Evolutionary conservation across 2,329 filamentous ascomycete species (phyloP), one percentile per base, ranked within the genome.

Genomic region (Colletotrichum sp.): DNA sequence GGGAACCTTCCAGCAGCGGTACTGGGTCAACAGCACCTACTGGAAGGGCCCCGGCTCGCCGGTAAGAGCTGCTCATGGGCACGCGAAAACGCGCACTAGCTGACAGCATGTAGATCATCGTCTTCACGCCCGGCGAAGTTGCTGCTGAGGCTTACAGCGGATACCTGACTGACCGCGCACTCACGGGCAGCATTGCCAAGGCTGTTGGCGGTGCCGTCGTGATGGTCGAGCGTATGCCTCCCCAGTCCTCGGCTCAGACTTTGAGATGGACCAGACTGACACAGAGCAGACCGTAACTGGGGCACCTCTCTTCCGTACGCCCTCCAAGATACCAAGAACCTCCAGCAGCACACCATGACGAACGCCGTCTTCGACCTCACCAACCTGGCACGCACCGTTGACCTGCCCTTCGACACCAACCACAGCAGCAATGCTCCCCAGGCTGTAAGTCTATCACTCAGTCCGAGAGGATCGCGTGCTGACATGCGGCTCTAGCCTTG

Each of bases 1-100:
- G 14, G 73, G 73, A 16, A 75, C 73, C 26, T 75, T 75, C 36
- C 82, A 85, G 32, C 89, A 91, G 81, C 85, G 86, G 56, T 91
- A 87, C 80, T 90, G 86, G 84, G 91, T 86, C 80, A 88, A 86
- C 78, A 83, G 85, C 1, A 84, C 88, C 48, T 88, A 82, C 77
- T 92, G 89, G 88, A 83, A 83, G 14, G 90, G 90, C 1, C 87
- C 89, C 61, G 88, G 90, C 3, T 90, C 88, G 24, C 90, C 90
- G 8, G 86, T 90, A 79, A 77, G 80, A 81, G 28, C 78, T 79
- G 16, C 21, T 36, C 28, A 4, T 3, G 18, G 32, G 24, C 24
- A 32, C 7, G 26, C 7, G 7, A 21, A 26, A 2, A 30, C 3
- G 16, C 8, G 12, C 43, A 67, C 59, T 58, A 76, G 52, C 48